A percentile compares a stretch with the other conserved stretches of the same genome.
Conservation (phyloP, 78 protist genomes). For the Dictyostelium intermedium region DNA sequence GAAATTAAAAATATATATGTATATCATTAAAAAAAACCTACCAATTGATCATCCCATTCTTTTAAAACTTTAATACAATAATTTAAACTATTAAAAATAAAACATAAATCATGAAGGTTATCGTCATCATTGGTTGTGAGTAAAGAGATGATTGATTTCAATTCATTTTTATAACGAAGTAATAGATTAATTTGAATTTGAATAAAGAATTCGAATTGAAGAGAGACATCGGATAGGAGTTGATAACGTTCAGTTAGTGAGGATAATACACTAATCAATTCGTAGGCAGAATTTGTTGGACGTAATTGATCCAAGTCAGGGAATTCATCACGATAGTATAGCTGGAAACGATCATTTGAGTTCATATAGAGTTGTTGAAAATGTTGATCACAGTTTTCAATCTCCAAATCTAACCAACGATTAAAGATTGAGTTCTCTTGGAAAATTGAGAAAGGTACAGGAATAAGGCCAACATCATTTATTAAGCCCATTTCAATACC, state of each 20-base stretch:
- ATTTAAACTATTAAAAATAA: slow-evolving; percentile 19
- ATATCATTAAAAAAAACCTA: not conserved
- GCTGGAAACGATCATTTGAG: slow-evolving; percentile 1
- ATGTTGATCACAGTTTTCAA: slow-evolving; percentile 20
- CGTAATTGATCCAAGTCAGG: slow-evolving; percentile 38
- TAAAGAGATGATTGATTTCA: not conserved
- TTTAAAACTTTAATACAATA: slow-evolving; percentile 9
- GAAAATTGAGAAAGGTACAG: slow-evolving; percentile 39
- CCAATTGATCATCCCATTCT: slow-evolving; percentile 63
- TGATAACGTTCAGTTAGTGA: slow-evolving; percentile 33
- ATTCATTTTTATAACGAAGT: slow-evolving; percentile 22
- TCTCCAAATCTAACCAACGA: slow-evolving; percentile 49
- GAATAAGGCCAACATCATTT: not conserved
- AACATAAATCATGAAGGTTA: slow-evolving; percentile 16
- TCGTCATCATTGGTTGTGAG: not conserved
- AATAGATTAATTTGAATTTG: slow-evolving; percentile 53
- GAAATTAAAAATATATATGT: not conserved
- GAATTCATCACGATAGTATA: slow-evolving; percentile 21
- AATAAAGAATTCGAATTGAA: slow-evolving; percentile 46
- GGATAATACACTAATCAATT: not conserved
- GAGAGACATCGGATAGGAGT: not conserved
- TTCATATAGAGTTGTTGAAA: not conserved
- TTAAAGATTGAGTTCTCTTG: slow-evolving; percentile 21
- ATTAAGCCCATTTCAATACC: not conserved
- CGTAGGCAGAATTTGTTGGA: slow-evolving; percentile 59